phyloP scores from a whole-genome alignment of 1,139 yeast species.

The Sugiyamaella pinicola region DNA sequence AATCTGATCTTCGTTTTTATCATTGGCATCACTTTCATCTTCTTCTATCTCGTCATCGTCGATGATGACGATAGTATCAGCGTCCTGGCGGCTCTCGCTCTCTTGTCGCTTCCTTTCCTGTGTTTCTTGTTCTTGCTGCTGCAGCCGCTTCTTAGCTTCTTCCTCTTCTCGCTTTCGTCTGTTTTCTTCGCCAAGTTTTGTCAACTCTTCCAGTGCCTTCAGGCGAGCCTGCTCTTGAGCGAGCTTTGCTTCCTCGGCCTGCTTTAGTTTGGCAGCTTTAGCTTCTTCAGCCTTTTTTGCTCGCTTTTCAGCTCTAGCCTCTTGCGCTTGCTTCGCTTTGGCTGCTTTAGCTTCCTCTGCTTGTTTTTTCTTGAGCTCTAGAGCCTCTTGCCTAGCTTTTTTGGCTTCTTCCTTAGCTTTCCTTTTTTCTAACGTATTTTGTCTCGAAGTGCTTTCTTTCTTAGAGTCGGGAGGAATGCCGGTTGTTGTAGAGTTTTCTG shows the following conservation, averaged over 20 bases:
- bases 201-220: not conserved
- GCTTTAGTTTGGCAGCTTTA: conserved; percentile 12
- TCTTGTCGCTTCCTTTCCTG: too few species aligned
- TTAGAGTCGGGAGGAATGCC: not conserved
- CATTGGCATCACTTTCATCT: not conserved
- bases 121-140: not conserved
- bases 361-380: not conserved
- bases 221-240: not conserved
- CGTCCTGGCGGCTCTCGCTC: too few species aligned
- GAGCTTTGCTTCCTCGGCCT: conserved; percentile 10
- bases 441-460: not conserved
- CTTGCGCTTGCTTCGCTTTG: conserved; percentile 3
- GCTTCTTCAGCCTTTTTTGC: conserved; percentile 18
- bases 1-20: not conserved
- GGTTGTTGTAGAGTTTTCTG: not conserved
- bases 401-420: conserved; percentile 2
- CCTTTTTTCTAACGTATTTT: not conserved
- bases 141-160: not conserved
- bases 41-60: not conserved
- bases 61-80: too few species aligned
- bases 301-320: conserved; percentile 19
- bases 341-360: conserved; percentile 13
- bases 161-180: conserved; percentile 6
- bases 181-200: conserved; percentile 2
- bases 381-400: conserved; percentile 1